phyloP scores from a whole-genome alignment of 371 early-diverging fungal species.

The Apophysomyces sp. region DNA sequence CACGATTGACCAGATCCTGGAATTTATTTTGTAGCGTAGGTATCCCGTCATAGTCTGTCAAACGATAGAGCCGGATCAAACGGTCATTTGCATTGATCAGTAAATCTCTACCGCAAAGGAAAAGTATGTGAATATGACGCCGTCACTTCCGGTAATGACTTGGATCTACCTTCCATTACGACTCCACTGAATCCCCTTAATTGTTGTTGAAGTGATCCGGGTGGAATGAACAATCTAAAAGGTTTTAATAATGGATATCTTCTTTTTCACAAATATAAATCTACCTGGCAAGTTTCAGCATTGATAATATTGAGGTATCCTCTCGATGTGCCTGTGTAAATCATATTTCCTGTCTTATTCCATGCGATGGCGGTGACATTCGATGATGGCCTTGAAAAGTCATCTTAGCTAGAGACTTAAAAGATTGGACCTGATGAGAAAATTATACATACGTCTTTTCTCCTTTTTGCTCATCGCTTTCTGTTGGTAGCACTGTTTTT shows the following conservation, averaged over 20 bases:
- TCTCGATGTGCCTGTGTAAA: slow-evolving; percentile 73
- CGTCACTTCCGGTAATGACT: neutral
- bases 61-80: slow-evolving; percentile 63
- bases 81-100: slow-evolving; percentile 76
- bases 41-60: slow-evolving; percentile 43
- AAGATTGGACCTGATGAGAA: too few species aligned
- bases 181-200: slow-evolving; percentile 66
- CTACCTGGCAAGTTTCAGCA: slow-evolving; percentile 53
- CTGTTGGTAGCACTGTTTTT: slow-evolving; percentile 20
- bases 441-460: slow-evolving; percentile 13
- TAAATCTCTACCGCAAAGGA: slow-evolving; percentile 59
- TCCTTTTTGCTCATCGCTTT: slow-evolving; percentile 16
- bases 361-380: slow-evolving; percentile 37
- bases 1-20: slow-evolving; percentile 84
- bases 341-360: slow-evolving; percentile 59
- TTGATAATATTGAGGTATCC: slow-evolving; percentile 67
- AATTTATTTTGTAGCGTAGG: slow-evolving; percentile 71
- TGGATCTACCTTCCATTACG: slow-evolving; percentile 43
- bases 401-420: too few species aligned
- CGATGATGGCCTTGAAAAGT: slow-evolving; percentile 18
- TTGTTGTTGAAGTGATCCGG: slow-evolving; percentile 52
- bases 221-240: slow-evolving; percentile 32
- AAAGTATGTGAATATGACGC: neutral
- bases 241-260: neutral
- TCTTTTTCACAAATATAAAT: neutral